Evolutionary conservation across 805 yeast species (phyloP).

Genomic region (Lipomyces oligophaga): DNA sequence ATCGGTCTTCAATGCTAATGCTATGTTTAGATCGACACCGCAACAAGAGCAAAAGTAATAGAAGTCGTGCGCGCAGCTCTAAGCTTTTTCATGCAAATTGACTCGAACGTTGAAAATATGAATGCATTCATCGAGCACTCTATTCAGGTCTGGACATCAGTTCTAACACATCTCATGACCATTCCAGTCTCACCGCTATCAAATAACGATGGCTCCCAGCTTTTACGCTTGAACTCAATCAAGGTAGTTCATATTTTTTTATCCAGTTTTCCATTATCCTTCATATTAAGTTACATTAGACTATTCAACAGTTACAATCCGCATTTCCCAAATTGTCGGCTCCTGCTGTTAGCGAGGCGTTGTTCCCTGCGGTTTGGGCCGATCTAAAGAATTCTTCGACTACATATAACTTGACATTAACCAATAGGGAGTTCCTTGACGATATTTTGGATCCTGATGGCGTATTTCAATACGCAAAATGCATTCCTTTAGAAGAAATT

Average conservation of each 20-base stretch:
- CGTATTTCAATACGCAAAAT: slow-evolving; percentile 3
- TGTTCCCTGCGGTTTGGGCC: slow-evolving; percentile 24
- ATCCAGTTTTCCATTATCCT: not conserved
- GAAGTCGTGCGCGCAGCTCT: slow-evolving; percentile 25
- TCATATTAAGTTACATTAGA: not conserved
- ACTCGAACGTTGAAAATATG: slow-evolving; percentile 7
- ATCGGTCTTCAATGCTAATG: too few relatives aligned
- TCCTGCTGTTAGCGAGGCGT: not conserved
- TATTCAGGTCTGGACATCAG: slow-evolving; percentile 19
- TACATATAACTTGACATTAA: slow-evolving; percentile 6
- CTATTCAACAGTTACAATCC: slow-evolving; percentile 22
- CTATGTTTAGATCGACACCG: not conserved
- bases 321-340: slow-evolving; percentile 19
- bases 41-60: slow-evolving; percentile 19
- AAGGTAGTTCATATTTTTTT: slow-evolving; percentile 2
- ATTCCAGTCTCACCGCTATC: not conserved
- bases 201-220: slow-evolving; percentile 1
- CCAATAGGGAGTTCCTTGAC: slow-evolving; percentile 10
- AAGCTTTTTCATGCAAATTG: slow-evolving; percentile 23
- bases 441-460: slow-evolving; percentile 26
- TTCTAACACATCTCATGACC: slow-evolving; percentile 4
- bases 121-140: slow-evolving; percentile 11
- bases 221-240: slow-evolving; percentile 16
- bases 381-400: slow-evolving; percentile 5
- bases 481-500: slow-evolving; percentile 19